These are phyloP conservation scores for Colletotrichum melonis DNA, from an alignment of 2,329 filamentous ascomycete species.

Conservation along the genomic window DNA sequence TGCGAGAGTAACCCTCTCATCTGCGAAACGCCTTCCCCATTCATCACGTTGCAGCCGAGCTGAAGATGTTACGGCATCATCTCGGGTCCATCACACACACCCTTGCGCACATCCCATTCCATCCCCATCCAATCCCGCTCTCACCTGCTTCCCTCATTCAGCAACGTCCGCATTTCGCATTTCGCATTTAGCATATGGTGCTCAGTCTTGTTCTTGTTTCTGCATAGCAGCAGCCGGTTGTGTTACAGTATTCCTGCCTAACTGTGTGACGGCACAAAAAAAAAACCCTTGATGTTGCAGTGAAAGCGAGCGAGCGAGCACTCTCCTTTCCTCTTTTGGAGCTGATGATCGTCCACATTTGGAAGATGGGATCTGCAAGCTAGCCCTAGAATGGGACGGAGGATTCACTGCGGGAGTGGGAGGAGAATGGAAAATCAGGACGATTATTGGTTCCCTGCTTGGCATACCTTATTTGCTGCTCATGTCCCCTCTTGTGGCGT, in stretches of 20 bases:
- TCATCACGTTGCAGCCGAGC: slow-evolving; percentile 17
- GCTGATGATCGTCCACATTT: slow-evolving; percentile 1
- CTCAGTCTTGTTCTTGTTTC: background rate
- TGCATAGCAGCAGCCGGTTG: slow-evolving; percentile 9
- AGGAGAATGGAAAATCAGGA: background rate
- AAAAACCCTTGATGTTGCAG: slow-evolving; percentile 14
- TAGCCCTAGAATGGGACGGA: background rate
- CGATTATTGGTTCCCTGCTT: slow-evolving; percentile 4
- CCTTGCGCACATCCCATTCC: no score
- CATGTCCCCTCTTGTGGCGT: background rate
- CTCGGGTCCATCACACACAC: background rate
- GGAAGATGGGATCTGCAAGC: slow-evolving; percentile 2
- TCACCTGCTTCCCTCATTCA: background rate
- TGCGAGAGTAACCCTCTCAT: no score
- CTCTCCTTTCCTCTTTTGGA: background rate
- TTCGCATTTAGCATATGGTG: background rate
- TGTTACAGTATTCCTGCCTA: background rate
- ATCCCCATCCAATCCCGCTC: background rate
- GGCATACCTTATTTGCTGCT: background rate
- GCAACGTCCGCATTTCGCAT: slow-evolving; percentile 1
- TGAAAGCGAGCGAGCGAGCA: slow-evolving; percentile 17
- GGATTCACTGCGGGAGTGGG: background rate
- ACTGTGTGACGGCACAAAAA: background rate
- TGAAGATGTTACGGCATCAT: slow-evolving; percentile 22
- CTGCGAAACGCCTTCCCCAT: slow-evolving; percentile 1